Base-by-base conservation (phyloP, 1,284 basidiomycete species). In the Tilletia setariae region DNA sequence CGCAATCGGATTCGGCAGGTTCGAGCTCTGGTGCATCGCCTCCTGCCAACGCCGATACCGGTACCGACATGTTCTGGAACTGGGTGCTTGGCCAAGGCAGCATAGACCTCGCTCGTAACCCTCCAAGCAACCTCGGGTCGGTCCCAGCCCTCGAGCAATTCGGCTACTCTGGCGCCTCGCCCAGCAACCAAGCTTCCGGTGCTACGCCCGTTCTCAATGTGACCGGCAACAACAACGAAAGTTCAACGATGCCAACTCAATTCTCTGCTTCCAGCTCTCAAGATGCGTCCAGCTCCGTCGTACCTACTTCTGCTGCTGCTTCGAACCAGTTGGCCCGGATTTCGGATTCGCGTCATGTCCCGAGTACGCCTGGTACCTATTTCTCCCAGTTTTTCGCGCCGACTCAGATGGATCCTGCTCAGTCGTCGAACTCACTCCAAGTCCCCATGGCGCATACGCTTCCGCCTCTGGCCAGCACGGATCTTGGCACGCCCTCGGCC, bases 61-160 rank as follows among this genome's bases (percentile, higher is more conserved):
- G 30, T 16, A 61, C 23, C 15, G 56, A 61, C 28, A 32, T 25
- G 56, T 61, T 61, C 56, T 61, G 56, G 56, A 61, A 61, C 28
- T 61, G 56, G 56, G 25, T 61, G 1, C 32, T 61, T 7, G 56
- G 56, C 19, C 56, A 61, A n/a, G 56, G 56, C 19, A 40, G 11
- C 11, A 40, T 61, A 7, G 56, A 30, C 28, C 56, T 32, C 46
- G 21, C 19, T 23, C 46, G 46, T 16, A 49, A 49, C 21, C 19
- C 46, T 49, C 46, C 46, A 16, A 19, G 35, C 35, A 40, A 40
- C 35, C 35, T 40, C 35, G 35, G 35, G 11, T 40, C 35, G 35
- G 11, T 40, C 28, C 28, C 56, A 3, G 56, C 28, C 11, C 9
- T 32, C n/a, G 9, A 30, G n/a, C 56, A 61, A n/a, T n/a, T 4